Evolutionary conservation across 2,329 filamentous ascomycete genomes (phyloP).

Genomic region (Penicillium sp.): DNA sequence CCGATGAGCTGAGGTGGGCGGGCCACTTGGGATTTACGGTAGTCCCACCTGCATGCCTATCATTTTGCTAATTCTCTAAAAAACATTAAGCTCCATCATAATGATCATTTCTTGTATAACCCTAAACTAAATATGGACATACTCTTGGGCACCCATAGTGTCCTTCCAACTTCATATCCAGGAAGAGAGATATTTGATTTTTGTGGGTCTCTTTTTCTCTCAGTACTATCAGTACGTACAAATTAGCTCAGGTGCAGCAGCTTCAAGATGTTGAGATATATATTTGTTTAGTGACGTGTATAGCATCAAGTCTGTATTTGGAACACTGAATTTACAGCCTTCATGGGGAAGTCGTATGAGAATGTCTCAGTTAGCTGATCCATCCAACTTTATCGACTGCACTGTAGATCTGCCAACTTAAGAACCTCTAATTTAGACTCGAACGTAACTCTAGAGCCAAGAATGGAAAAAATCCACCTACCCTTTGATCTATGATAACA

Average conservation of each 20-base stretch:
- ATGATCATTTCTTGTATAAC: not conserved
- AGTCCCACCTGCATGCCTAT: not conserved
- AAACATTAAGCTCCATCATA: not conserved
- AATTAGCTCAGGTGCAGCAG: not conserved
- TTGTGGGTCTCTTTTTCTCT: not conserved
- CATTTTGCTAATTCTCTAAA: not conserved
- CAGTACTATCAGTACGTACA: not conserved
- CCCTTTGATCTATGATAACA: no score
- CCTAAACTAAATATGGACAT: not conserved
- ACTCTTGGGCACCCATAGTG: not conserved
- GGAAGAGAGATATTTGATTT: not conserved
- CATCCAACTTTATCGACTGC: not conserved
- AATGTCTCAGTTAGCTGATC: not conserved
- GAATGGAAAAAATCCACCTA: not conserved
- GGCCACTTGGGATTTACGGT: no score
- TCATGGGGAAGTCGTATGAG: not conserved
- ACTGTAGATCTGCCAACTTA: not conserved
- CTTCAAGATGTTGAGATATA: not conserved
- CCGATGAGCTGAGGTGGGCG: conserved; percentile 44
- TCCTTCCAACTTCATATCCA: not conserved
- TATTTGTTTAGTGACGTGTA: not conserved
- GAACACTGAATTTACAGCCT: not conserved
- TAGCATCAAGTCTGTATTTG: not conserved
- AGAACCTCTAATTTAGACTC: not conserved
- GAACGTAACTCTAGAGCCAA: not conserved